phyloP scores from a whole-genome alignment of 1,284 basidiomycete species.

The Sporisorium reilianum region DNA sequence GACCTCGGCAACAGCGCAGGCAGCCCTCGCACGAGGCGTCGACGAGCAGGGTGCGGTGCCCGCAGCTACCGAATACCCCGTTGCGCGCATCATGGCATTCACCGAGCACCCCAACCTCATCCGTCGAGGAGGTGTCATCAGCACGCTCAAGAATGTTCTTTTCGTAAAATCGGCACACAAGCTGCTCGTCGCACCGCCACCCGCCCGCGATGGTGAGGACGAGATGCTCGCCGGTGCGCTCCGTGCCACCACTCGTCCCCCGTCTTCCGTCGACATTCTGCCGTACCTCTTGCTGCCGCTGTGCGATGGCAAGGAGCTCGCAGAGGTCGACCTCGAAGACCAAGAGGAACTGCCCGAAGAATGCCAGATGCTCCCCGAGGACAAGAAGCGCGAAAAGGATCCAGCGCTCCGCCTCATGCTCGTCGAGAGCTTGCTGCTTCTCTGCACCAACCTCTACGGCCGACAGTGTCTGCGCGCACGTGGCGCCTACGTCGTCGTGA shows the following conservation, averaged over 20 bases:
- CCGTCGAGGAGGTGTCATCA: slow-evolving; percentile 66
- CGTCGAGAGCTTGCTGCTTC: slow-evolving; percentile 86
- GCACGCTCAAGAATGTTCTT: slow-evolving; percentile 66
- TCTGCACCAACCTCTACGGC: slow-evolving; percentile 89
- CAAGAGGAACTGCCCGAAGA: slow-evolving; percentile 86
- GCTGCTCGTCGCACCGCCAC: slow-evolving; percentile 61
- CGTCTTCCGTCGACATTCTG: slow-evolving; percentile 65
- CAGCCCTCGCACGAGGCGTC: slow-evolving; percentile 37
- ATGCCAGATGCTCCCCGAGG: slow-evolving; percentile 87
- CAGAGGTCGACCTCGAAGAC: slow-evolving; percentile 74
- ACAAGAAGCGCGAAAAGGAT: slow-evolving; percentile 87
- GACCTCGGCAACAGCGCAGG: slow-evolving; percentile 52
- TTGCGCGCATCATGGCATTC: slow-evolving; percentile 65
- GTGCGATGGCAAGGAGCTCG: slow-evolving; percentile 86
- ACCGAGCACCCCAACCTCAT: slow-evolving; percentile 69
- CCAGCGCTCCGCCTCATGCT: slow-evolving; percentile 83
- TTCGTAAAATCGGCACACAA: slow-evolving; percentile 66
- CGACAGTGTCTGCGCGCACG: slow-evolving; percentile 82
- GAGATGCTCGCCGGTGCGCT: slow-evolving; percentile 54
- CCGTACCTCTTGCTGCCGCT: slow-evolving; percentile 82
- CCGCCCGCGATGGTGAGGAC: slow-evolving; percentile 40
- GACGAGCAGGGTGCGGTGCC: slow-evolving; percentile 30
- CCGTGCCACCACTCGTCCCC: slow-evolving; percentile 48
- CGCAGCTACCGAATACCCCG: slow-evolving; percentile 60
- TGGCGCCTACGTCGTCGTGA: slow-evolving; percentile 88